These are phyloP conservation scores for Leishmania turanica DNA, from an alignment of 208 protist genomes.

Conservation along the genomic window DNA sequence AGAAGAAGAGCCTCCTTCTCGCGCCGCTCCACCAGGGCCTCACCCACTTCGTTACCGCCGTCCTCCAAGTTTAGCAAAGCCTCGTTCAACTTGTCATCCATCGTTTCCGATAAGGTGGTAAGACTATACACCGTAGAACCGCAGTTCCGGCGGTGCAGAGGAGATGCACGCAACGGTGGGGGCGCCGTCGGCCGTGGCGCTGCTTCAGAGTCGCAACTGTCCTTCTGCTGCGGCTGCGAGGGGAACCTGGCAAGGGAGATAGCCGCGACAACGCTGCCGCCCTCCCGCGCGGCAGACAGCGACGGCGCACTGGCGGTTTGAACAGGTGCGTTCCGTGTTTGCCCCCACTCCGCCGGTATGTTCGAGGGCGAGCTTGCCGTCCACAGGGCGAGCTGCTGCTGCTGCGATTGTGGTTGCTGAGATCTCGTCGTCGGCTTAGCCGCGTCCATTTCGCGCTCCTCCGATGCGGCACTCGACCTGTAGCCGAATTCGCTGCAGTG, in stretches of 20 bases:
- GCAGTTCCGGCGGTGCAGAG: background rate
- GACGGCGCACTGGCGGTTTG: background rate
- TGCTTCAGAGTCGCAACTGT: background rate
- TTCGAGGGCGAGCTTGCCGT: background rate
- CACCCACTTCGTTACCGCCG: constrained; percentile 4
- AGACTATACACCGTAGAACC: background rate
- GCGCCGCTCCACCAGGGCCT: constrained; percentile 18
- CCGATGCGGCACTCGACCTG: constrained; percentile 7
- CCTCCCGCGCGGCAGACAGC: background rate
- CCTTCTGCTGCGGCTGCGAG: background rate
- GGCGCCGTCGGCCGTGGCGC: background rate
- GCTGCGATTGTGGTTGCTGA: constrained; percentile 12
- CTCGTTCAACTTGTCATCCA: constrained; percentile 67
- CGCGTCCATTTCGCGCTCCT: constrained; percentile 16
- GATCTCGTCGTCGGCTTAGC: constrained; percentile 25
- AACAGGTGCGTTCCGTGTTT: background rate
- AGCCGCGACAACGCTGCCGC: background rate
- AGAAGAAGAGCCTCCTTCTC: constrained; percentile 13
- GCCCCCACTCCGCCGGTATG: background rate
- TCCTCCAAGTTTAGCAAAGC: constrained; percentile 60
- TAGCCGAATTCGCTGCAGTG: background rate
- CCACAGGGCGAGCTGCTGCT: background rate
- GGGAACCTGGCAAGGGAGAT: background rate
- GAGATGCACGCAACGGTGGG: background rate
- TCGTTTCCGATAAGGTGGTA: constrained; percentile 57